Percentiles rank a stretch among this genome's conserved stretches.
These are phyloP conservation scores for Aspergillus panamensis DNA, from an alignment of 495 filamentous ascomycete species.

Conservation along the genomic window DNA sequence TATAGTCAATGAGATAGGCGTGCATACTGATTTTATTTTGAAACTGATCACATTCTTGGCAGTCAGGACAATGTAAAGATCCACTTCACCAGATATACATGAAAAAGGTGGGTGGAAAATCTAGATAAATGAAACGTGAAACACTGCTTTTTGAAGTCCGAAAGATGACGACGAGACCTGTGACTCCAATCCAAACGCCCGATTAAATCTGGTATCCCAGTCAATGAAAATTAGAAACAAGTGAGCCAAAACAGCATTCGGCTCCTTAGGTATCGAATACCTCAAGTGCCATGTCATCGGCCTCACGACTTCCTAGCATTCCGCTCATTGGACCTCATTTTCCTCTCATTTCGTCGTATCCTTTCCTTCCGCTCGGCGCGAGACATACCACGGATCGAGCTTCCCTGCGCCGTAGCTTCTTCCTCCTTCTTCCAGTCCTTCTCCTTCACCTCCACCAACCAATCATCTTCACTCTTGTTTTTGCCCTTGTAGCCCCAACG, in stretches of 20 bases:
- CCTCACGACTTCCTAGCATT: conserved; percentile 44
- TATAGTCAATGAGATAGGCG: conserved; percentile 7
- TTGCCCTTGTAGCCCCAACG: conserved; percentile 94
- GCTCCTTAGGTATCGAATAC: neutral
- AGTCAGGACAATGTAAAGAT: neutral
- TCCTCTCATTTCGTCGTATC: conserved; percentile 66
- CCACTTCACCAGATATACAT: neutral
- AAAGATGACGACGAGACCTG: conserved; percentile 19
- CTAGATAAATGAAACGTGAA: neutral
- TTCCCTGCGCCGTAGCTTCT: conserved; percentile 54
- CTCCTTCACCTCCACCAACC: conserved; percentile 88
- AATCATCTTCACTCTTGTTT: conserved; percentile 74
- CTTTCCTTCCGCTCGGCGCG: conserved; percentile 60
- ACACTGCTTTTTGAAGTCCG: conserved; percentile 22
- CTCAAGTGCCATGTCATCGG: conserved; percentile 2
- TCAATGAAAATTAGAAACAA: conserved; percentile 19
- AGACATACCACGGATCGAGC: conserved; percentile 57
- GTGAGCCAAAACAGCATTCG: conserved; percentile 2
- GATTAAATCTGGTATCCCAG: conserved; percentile 22
- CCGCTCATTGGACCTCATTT: conserved; percentile 65
- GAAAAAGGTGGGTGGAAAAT: neutral
- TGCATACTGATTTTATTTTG: conserved; percentile 1
- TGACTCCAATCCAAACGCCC: conserved; percentile 31
- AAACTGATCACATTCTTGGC: neutral
- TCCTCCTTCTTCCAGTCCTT: conserved; percentile 65